Conservation (phyloP, 2,329 filamentous ascomycete genomes). For the Waltergamsia citrina region DNA sequence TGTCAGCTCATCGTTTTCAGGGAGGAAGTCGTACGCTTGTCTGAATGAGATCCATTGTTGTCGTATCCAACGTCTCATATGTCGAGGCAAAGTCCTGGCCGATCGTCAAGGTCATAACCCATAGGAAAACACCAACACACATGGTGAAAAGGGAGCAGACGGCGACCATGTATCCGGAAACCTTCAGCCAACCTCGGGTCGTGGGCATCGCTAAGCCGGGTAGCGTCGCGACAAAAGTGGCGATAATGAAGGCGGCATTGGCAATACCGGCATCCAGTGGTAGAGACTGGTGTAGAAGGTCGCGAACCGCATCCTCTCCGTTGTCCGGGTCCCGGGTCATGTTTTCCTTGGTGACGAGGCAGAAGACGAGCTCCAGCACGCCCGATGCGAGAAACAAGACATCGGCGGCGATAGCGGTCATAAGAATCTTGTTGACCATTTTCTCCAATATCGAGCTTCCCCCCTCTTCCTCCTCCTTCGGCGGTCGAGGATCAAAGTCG, state of each 20-base stretch:
- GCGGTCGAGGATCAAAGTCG: too few species aligned
- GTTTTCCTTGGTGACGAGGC: slow-evolving; percentile 38
- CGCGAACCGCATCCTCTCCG: slow-evolving; percentile 38
- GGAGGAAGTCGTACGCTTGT: slow-evolving; percentile 42
- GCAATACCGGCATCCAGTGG: slow-evolving; percentile 58
- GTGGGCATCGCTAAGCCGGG: slow-evolving; percentile 61
- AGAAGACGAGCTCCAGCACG: slow-evolving; percentile 45
- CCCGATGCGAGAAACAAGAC: slow-evolving; percentile 43
- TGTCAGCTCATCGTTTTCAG: neutral
- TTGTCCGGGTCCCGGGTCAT: slow-evolving; percentile 30
- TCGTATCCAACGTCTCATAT: slow-evolving; percentile 47
- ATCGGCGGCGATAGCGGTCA: slow-evolving; percentile 37
- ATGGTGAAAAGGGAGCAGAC: slow-evolving; percentile 55
- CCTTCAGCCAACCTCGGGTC: slow-evolving; percentile 59
- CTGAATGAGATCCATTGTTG: slow-evolving; percentile 61
- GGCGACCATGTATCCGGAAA: slow-evolving; percentile 56
- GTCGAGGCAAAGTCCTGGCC: slow-evolving; percentile 50
- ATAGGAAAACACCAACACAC: slow-evolving; percentile 56
- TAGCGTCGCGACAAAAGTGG: slow-evolving; percentile 59
- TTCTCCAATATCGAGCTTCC: neutral
- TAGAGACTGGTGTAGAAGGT: slow-evolving; percentile 43
- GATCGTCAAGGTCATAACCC: slow-evolving; percentile 64
- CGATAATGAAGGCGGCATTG: slow-evolving; percentile 63
- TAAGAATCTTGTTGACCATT: slow-evolving; percentile 48
- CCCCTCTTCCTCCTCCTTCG: neutral